Conservation (phyloP, 2,329 filamentous ascomycete genomes). For the Rhynchosporium secalis region DNA sequence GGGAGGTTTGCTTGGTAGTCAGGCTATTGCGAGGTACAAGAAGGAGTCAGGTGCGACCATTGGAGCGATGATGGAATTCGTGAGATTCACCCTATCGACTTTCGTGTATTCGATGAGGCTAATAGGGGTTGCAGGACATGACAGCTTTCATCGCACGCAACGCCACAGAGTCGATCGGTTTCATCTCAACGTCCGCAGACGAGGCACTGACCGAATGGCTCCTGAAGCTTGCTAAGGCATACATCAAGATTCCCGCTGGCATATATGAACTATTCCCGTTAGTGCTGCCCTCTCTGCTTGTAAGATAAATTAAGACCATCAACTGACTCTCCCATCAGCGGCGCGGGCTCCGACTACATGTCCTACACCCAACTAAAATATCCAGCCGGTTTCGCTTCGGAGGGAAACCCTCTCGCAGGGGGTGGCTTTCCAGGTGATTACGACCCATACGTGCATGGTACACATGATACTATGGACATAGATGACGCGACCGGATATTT, state of each 20-base stretch:
- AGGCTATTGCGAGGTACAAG: constrained; percentile 55
- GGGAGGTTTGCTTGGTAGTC: constrained; percentile 59
- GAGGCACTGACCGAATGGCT: constrained; percentile 12
- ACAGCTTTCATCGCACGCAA: constrained; percentile 17
- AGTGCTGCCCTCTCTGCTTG: not conserved
- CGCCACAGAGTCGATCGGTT: constrained; percentile 10
- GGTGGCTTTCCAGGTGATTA: constrained; percentile 8
- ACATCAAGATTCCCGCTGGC: constrained; percentile 2
- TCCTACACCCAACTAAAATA: constrained; percentile 14
- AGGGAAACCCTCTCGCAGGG: constrained; percentile 8
- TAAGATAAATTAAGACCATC: too few species aligned
- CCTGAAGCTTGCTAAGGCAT: constrained; percentile 9
- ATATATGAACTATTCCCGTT: constrained; percentile 8
- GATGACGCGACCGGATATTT: constrained; percentile 15
- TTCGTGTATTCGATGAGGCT: not conserved
- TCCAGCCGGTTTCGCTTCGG: constrained; percentile 13
- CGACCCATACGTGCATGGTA: constrained; percentile 15
- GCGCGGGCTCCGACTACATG: constrained; percentile 17
- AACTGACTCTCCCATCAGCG: constrained; percentile 3
- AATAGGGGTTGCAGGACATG: constrained; percentile 1
- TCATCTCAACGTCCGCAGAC: constrained; percentile 14
- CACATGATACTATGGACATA: constrained; percentile 14
- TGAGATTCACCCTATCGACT: not conserved
- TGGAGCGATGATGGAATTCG: constrained; percentile 20
- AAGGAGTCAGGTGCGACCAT: constrained; percentile 12